Evolutionary conservation across 2,329 filamentous ascomycete genomes (phyloP).

Genomic region (Aspergillus sp.): DNA sequence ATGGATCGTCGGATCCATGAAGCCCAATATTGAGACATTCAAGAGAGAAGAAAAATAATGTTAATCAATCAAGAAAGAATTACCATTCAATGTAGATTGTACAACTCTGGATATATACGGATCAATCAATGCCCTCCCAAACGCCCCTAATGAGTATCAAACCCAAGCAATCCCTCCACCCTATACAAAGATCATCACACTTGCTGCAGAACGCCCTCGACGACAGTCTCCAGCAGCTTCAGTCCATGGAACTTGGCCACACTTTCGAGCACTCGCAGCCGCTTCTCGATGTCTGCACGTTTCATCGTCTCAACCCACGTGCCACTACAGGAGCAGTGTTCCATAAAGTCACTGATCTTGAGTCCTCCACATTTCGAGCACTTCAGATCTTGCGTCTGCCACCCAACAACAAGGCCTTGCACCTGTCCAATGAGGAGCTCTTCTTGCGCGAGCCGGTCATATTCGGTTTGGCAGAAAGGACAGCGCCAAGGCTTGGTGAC

Average conservation of each 20-base stretch:
- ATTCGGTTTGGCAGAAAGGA: slow-evolving; percentile 70
- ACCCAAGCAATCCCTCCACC: too few relatives aligned
- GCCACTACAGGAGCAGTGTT: slow-evolving; percentile 91
- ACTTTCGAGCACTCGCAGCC: slow-evolving; percentile 67
- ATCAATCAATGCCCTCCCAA: not conserved
- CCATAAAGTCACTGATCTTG: slow-evolving; percentile 88
- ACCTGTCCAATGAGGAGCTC: slow-evolving; percentile 77
- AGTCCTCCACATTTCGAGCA: slow-evolving; percentile 69
- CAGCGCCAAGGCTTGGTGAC: slow-evolving; percentile 67
- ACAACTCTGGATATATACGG: slow-evolving; percentile 4
- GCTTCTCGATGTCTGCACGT: slow-evolving; percentile 63
- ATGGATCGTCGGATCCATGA: too few relatives aligned
- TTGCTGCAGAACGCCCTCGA: slow-evolving; percentile 59
- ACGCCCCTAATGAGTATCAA: not conserved
- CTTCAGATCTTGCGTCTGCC: slow-evolving; percentile 87
- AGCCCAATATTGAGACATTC: too few relatives aligned
- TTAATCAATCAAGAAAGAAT: too few relatives aligned
- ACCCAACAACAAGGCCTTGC: slow-evolving; percentile 71
- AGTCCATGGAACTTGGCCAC: slow-evolving; percentile 79
- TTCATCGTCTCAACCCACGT: slow-evolving; percentile 74
- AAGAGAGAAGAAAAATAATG: too few relatives aligned
- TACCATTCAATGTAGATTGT: not conserved
- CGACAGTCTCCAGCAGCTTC: slow-evolving; percentile 75
- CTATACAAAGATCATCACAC: slow-evolving; percentile 28
- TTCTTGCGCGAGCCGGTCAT: slow-evolving; percentile 77